Evolutionary conservation across 148 eudicot genomes (phyloP), one percentile per base, ranked within the genome.

Genomic region (Heliamphora exappendiculata): DNA sequence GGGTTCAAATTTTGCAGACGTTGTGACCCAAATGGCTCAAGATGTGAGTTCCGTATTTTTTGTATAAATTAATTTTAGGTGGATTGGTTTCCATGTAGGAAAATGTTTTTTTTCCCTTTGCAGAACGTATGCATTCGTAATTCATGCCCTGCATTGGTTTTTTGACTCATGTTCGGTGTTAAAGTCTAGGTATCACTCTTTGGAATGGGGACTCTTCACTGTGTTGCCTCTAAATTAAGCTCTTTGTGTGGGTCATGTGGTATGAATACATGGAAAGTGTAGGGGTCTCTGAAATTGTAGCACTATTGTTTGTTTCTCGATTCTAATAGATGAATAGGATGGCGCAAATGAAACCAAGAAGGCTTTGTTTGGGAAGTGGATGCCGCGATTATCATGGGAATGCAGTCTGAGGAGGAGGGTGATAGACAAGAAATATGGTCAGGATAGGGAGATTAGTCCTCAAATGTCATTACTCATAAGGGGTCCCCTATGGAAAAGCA

Each of bases 1-100:
- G 8, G 86, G 86, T 53, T 96, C 99, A 13, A 79, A 76, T 87
- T 90, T 96, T 59, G 97, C 95, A 0, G 99, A 96, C 90, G 80
- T 91, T 59, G 89, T 96, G 47, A 73, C 98, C 47, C 99, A 96
- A 71, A 86, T 93, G 89, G 98, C 98, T 74, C 93, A 85, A 67
- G 99, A 96, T 81, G 99, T 96, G 88, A 96, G 98, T 58, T 57
- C 33, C 20, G 17, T 68, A 8, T 20, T 31, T 50, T 20, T 74
- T 74, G 58, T 16, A 22, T 47, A 42, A 5, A 20, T 49, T 44
- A 22, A 33, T 49, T 22, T 7, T 45, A 47, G 41, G 47, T 64
- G 31, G 3, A 41, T 59, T 12, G n/a, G 16, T 75, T 26, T 31
- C 7, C 4, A 62, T 62, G 17, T 7, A 39, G 28, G 55, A 7